Evolutionary conservation across 495 filamentous ascomycete species (phyloP), one percentile per base, ranked within the genome.

Genomic region (Aspergillus conjunctus): DNA sequence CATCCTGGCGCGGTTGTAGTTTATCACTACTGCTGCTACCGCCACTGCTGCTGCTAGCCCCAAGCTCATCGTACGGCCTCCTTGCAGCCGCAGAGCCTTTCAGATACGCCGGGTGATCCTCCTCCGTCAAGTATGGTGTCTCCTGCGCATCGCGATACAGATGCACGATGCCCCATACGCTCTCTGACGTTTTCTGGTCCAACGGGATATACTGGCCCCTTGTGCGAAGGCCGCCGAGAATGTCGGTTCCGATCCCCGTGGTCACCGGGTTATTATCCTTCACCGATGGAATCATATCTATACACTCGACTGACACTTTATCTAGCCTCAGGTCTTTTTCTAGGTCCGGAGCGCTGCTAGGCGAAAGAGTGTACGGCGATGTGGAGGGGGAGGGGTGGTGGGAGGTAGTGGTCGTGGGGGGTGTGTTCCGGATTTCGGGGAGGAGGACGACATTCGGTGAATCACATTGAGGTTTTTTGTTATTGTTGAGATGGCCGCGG

Each of bases 161-260:
- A 74, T 97, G 94, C 15, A 98, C 92, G 22, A 98, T 86, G 1
- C 94, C 94, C 87, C 90, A 97, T 11, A 93, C 89, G 31, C 93
- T 81, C 59, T 97, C 90, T 17, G 90, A 89, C 60, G 88, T 85
- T 72, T 90, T 87, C 26, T 85, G 81, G 61, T 90, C 87, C 0
- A 92, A 77, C 3, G 90, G 88, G 21, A 92, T 77, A 66, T 88
- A 96, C 62, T 82, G 82, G 41, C 90, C 94, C 73, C 91, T 96
- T 0, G 91, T 87, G 56, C 85, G 83, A 7, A 83, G 71, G 32
- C 84, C 85, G 8, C 81, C 79, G 7, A 82, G 73, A 53, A 79
- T 79, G 44, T 80, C 79, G 3, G 76, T 80, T 17, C 75, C 77
- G 45, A 83, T 82, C 18, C 80, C 79, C 33, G 77, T 79, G 8